These are phyloP conservation scores for Guillardia theta DNA, from an alignment of 78 protist species.

Conservation along the genomic window DNA sequence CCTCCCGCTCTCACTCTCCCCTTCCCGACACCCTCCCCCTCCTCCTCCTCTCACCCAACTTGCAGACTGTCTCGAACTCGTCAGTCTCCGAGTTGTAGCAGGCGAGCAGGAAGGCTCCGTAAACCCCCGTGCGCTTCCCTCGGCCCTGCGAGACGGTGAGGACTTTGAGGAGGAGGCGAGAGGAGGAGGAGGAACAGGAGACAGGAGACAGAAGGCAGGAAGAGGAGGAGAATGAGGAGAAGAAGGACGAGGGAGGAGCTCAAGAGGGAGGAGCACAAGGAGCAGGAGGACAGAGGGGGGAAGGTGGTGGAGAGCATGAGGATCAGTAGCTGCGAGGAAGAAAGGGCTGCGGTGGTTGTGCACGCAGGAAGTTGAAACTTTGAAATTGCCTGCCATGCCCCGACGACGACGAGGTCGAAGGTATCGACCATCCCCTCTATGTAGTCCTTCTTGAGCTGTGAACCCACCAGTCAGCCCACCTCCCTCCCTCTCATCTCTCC, in stretches of 20 bases:
- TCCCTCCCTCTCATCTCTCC: no score
- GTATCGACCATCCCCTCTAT: slow-evolving; percentile 90
- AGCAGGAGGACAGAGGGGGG: not conserved
- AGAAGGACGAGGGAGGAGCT: not conserved
- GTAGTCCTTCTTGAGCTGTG: slow-evolving; percentile 97
- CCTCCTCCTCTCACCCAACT: no score
- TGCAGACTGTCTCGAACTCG: slow-evolving; percentile 87
- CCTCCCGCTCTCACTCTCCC: no score
- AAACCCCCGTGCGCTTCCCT: slow-evolving; percentile 96
- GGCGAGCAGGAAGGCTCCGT: slow-evolving; percentile 92
- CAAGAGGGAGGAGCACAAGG: not conserved
- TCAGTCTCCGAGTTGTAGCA: slow-evolving; percentile 88
- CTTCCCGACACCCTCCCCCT: no score
- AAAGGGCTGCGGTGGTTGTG: no score
- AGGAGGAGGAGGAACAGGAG: not conserved
- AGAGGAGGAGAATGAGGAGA: not conserved
- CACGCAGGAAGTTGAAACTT: no score
- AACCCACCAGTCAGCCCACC: slow-evolving; percentile 3
- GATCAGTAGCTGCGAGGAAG: not conserved
- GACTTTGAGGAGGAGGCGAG: not conserved
- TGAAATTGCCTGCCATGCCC: no score
- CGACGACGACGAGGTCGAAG: slow-evolving; percentile 95
- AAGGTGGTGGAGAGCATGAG: not conserved
- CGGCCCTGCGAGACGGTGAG: not conserved
- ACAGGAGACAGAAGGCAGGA: not conserved